Conservation (phyloP, 1,284 basidiomycete species). For the Cryptococcus deneoformans region DNA sequence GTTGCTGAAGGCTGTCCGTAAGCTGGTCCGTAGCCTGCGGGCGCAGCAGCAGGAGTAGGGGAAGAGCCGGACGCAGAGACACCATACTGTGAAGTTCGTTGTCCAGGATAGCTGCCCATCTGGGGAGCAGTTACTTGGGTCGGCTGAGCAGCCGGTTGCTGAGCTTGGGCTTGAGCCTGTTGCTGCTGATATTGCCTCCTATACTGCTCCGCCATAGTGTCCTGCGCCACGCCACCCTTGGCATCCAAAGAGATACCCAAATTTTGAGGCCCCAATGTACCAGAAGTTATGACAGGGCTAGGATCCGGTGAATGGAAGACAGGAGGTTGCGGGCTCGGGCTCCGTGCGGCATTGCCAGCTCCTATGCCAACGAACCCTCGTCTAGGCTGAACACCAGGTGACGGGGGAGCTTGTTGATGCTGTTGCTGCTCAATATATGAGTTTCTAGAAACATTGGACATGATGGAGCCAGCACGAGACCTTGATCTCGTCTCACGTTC, state of each 20-base stretch:
- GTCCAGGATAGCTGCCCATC: constrained; percentile 11
- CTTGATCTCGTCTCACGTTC: constrained; percentile 56
- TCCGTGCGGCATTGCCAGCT: constrained; percentile 56
- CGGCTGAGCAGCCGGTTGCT: constrained; percentile 11
- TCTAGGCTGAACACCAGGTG: constrained; percentile 51
- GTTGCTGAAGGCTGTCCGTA: constrained; percentile 10
- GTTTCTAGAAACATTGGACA: constrained; percentile 42
- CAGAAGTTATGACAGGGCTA: constrained; percentile 29
- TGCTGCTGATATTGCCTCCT: constrained; percentile 44
- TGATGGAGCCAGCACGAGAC: constrained; percentile 50
- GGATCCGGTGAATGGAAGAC: constrained; percentile 36
- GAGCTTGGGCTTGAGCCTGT: constrained; percentile 32
- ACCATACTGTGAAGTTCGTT: constrained; percentile 12
- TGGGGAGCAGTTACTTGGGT: constrained; percentile 15
- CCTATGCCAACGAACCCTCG: constrained; percentile 76
- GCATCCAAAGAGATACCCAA: constrained; percentile 76
- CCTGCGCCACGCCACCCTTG: constrained; percentile 70
- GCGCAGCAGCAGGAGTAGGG: neutral
- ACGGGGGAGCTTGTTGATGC: constrained; percentile 20
- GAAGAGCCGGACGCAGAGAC: constrained; percentile 1
- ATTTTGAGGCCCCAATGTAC: constrained; percentile 44
- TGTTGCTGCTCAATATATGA: constrained; percentile 25
- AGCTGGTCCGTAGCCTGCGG: neutral
- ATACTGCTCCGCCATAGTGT: constrained; percentile 67
- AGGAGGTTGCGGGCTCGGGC: constrained; percentile 61